These are phyloP conservation scores for Cladosporium sp. DNA, from an alignment of 2,329 filamentous ascomycete genomes.

Conservation along the genomic window DNA sequence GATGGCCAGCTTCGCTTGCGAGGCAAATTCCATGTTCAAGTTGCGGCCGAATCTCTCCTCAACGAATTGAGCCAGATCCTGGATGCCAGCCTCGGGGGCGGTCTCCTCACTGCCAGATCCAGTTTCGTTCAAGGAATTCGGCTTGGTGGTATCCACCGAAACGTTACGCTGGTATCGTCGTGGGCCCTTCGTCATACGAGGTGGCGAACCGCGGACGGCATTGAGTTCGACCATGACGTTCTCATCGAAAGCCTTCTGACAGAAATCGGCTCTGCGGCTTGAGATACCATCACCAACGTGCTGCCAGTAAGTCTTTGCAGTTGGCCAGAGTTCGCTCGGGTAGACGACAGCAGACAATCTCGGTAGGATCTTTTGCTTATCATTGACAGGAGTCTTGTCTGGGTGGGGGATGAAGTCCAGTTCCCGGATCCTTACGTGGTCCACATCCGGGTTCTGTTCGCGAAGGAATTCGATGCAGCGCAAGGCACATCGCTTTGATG, in stretches of 20 bases:
- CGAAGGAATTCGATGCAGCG: slow-evolving; percentile 70
- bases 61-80: slow-evolving; percentile 74
- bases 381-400: slow-evolving; percentile 38
- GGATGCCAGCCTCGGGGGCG: slow-evolving; percentile 34
- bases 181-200: slow-evolving; percentile 60
- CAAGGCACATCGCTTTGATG: slow-evolving; percentile 61
- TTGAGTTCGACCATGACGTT: slow-evolving; percentile 54
- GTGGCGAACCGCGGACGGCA: slow-evolving; percentile 27
- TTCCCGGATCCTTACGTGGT: slow-evolving; percentile 45
- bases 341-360: slow-evolving; percentile 57
- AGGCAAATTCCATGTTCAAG: slow-evolving; percentile 69
- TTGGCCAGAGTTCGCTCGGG: slow-evolving; percentile 56
- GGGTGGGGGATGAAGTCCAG: slow-evolving; percentile 60
- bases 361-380: slow-evolving; percentile 39
- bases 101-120: slow-evolving; percentile 17
- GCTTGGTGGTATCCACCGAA: slow-evolving; percentile 40
- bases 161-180: slow-evolving; percentile 67
- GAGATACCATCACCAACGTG: slow-evolving; percentile 90
- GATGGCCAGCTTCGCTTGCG: slow-evolving; percentile 79
- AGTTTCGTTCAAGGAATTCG: slow-evolving; percentile 11
- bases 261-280: slow-evolving; percentile 86
- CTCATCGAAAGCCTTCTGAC: slow-evolving; percentile 65
- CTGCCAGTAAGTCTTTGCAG: slow-evolving; percentile 96
- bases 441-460: slow-evolving; percentile 49
- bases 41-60: slow-evolving; percentile 94